phyloP scores from a whole-genome alignment of 495 filamentous ascomycete genomes.

The Penicillium taxi region DNA sequence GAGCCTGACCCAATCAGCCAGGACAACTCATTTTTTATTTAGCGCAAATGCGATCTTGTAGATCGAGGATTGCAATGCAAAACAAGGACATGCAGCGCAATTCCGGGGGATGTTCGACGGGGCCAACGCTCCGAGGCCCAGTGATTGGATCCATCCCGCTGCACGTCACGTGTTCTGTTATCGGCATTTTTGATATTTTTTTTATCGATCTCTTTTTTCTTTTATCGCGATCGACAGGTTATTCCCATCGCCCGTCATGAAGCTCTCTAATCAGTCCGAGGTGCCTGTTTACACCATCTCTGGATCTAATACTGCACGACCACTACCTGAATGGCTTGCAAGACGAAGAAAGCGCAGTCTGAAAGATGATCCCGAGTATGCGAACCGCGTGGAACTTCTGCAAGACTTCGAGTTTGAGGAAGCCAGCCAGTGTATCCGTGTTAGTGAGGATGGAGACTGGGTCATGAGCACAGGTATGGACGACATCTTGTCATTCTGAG shows the following conservation, averaged over 20 bases:
- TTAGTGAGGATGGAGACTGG: slow-evolving; percentile 96
- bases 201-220: slow-evolving; percentile 35
- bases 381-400: slow-evolving; percentile 86
- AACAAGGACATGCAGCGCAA: slow-evolving; percentile 11
- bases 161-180: slow-evolving; percentile 29
- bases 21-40: slow-evolving; percentile 17
- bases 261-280: slow-evolving; percentile 76
- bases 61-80: slow-evolving; percentile 10
- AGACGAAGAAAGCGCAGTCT: slow-evolving; percentile 85
- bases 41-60: slow-evolving; percentile 2
- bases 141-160: slow-evolving; percentile 14
- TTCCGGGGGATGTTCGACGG: slow-evolving; percentile 23
- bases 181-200: slow-evolving; percentile 45
- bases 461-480: slow-evolving; percentile 87
- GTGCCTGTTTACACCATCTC: slow-evolving; percentile 96
- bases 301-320: slow-evolving; percentile 80
- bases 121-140: slow-evolving; percentile 22
- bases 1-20: slow-evolving; percentile 16
- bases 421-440: slow-evolving; percentile 83
- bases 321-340: slow-evolving; percentile 91
- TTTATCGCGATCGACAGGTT: slow-evolving; percentile 5
- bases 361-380: slow-evolving; percentile 87
- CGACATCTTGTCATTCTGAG: not conserved
- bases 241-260: slow-evolving; percentile 48
- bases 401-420: slow-evolving; percentile 99